Base-by-base conservation (phyloP, 2,329 filamentous ascomycete genomes). In the Tolypocladium pustulatum region DNA sequence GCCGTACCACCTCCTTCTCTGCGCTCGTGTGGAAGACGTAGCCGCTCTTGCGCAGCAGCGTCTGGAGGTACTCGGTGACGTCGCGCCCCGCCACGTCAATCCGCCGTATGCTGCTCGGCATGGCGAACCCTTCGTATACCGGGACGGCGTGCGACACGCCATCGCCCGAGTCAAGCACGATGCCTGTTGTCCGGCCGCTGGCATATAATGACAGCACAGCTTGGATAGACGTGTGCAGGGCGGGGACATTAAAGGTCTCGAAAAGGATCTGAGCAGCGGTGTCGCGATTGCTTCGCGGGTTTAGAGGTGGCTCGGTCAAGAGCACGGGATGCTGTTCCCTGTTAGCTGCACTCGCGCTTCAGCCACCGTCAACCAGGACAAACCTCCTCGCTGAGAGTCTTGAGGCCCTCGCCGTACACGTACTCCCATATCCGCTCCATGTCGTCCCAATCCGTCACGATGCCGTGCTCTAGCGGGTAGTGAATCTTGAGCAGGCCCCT, bases 371-470 rank as follows among this genome's bases (percentile, higher is more conserved):
- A 37, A 40, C 22, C 53, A 56, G 25, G 10, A 63, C 71, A 40
- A 60, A 92, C 89, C 82, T 99, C 94, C 81, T 99, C 94, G 74
- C 92, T 97, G 71, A 97, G 81, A 55, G 93, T 96, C 79, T 97
- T 97, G 68, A 99, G 75, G 63, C 95, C 94, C 70, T 97, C 93
- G 59, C 90, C 90, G 73, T 97, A 99, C 57, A 99, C 91, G 70
- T 96, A 94, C 68, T 95, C 90, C 94, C 94, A 99, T 76, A 99
- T 99, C 77, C 91, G 87, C 79, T 99, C 94, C 94, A 99, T 99
- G 71, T 99, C 94, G 71, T 97, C 94, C 94, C 94, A 99, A 75
- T 99, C 91, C 66, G 94, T 99, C 63, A 99, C 94, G 68, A 99
- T 95, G 66, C 94, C 94, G 73, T 99, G 94, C 77, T 97, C 94